phyloP scores from a whole-genome alignment of 139 green algal genomes.

The Chlamydomonas urium region DNA sequence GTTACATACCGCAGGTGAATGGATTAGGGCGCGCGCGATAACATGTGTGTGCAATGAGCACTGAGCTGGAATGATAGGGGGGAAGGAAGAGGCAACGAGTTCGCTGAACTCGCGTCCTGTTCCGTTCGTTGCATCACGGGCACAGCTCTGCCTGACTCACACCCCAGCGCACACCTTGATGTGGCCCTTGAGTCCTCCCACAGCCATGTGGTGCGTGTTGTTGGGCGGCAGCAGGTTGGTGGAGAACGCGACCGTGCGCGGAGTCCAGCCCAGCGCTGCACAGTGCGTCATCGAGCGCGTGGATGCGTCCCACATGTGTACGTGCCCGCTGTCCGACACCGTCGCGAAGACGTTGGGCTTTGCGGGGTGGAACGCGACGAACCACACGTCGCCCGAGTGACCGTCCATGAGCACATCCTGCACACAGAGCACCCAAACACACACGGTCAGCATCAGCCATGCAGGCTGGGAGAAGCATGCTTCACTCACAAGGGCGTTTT shows the following conservation, averaged over 20 bases:
- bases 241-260: conserved; percentile 41
- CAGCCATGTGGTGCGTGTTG: conserved; percentile 45
- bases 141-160: too few species aligned
- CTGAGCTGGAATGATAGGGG: too few species aligned
- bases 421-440: background rate
- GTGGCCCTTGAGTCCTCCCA: conserved; percentile 54
- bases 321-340: conserved; percentile 38
- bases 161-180: conserved; percentile 53
- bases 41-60: too few species aligned
- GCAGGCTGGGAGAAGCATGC: too few species aligned
- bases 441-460: too few species aligned
- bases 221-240: conserved; percentile 14
- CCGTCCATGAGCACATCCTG: conserved; percentile 58
- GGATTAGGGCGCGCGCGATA: too few species aligned
- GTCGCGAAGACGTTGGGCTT: conserved; percentile 46
- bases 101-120: too few species aligned
- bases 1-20: too few species aligned
- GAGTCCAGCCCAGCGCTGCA: conserved; percentile 41
- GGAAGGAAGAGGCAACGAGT: too few species aligned
- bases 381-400: conserved; percentile 55
- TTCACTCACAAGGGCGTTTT: too few species aligned
- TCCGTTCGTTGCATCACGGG: too few species aligned
- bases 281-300: conserved; percentile 32
- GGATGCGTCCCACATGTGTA: conserved; percentile 51
- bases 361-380: conserved; percentile 49